phyloP scores from a whole-genome alignment of 768 basidiomycete genomes.

The Pleurotus tuoliensis region DNA sequence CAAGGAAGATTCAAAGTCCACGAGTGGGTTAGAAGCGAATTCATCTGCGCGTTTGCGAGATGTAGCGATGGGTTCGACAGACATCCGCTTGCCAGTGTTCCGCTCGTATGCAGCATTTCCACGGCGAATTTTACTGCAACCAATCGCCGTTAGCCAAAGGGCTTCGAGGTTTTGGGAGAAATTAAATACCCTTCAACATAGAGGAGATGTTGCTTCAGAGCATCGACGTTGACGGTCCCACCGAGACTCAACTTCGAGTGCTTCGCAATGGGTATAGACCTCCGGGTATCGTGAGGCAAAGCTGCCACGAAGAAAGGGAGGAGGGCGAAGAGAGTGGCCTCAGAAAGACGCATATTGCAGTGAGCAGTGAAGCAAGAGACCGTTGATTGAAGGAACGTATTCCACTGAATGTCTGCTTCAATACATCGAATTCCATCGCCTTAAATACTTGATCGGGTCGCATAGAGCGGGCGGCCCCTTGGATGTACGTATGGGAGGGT shows the following conservation, averaged over 20 bases:
- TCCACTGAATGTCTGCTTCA: too few species aligned
- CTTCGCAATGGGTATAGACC: constrained; percentile 6
- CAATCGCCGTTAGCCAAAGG: not conserved
- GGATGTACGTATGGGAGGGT: too few species aligned
- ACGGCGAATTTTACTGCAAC: constrained; percentile 2
- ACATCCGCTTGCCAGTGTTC: not conserved
- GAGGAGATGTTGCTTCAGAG: not conserved
- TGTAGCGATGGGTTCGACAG: not conserved
- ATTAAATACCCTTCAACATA: constrained; percentile 1
- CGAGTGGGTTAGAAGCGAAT: not conserved
- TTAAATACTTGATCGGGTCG: too few species aligned
- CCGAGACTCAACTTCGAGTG: not conserved
- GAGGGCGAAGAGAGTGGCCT: not conserved
- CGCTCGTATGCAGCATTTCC: not conserved
- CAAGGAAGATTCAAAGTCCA: not conserved
- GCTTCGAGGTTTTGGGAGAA: too few species aligned
- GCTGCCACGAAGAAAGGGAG: not conserved
- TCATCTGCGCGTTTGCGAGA: not conserved
- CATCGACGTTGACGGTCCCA: constrained; percentile 6
- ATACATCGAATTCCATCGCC: too few species aligned
- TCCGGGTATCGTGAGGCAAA: not conserved
- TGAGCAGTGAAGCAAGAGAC: too few species aligned
- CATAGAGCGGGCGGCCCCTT: too few species aligned
- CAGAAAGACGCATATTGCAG: not conserved
- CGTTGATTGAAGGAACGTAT: too few species aligned